Evolutionary conservation across 495 filamentous ascomycete species (phyloP).

Genomic region (Xylaria nigripes): DNA sequence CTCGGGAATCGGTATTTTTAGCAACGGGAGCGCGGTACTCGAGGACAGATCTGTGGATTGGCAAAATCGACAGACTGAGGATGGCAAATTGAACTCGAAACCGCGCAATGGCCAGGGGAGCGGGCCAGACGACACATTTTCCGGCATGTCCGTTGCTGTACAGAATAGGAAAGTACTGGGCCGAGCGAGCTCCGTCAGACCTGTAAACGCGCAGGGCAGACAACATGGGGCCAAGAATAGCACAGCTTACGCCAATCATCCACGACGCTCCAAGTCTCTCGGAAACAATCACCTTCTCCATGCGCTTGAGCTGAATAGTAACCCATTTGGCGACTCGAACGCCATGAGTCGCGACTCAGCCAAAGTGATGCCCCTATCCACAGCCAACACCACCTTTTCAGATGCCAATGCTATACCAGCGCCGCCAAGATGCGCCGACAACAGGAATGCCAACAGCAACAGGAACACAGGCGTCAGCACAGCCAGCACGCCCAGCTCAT

Average conservation of each 20-base stretch:
- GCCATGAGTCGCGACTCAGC: constrained; percentile 32
- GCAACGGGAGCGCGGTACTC: constrained; percentile 10
- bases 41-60: constrained; percentile 34
- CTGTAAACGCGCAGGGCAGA: constrained; percentile 30
- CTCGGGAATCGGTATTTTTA: constrained; percentile 16
- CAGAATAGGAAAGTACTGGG: constrained; percentile 17
- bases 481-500: constrained; percentile 13
- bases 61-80: constrained; percentile 35
- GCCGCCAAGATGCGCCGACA: neutral
- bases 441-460: neutral
- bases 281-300: constrained; percentile 32
- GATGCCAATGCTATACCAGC: constrained; percentile 31
- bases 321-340: constrained; percentile 40
- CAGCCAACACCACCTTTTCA: constrained; percentile 34
- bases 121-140: constrained; percentile 14
- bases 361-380: constrained; percentile 26
- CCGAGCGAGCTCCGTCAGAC: constrained; percentile 35
- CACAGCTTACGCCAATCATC: constrained; percentile 18
- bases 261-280: constrained; percentile 18
- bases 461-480: constrained; percentile 5
- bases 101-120: constrained; percentile 17
- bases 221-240: constrained; percentile 28
- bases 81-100: constrained; percentile 30
- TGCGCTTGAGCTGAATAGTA: constrained; percentile 31
- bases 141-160: constrained; percentile 15